A percentile compares a stretch with the other conserved stretches of the same genome.
Conservation (phyloP, 2,329 filamentous ascomycete genomes). For the Aspergillus uvarum region DNA sequence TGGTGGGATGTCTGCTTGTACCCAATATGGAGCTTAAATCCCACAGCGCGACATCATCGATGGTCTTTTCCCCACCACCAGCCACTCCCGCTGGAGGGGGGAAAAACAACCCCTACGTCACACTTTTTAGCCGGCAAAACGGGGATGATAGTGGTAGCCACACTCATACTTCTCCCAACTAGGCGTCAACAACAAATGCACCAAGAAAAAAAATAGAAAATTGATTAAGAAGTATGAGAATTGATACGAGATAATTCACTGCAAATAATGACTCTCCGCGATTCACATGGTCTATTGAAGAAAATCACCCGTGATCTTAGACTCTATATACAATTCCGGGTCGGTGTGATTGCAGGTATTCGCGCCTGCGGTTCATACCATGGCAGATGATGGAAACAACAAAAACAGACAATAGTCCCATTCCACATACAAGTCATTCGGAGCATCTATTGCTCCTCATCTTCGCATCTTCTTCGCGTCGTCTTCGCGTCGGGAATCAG, state of each 20-base stretch:
- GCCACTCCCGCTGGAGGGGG: not conserved
- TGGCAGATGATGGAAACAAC: constrained; percentile 12
- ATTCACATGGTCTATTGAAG: constrained; percentile 21
- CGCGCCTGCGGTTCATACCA: constrained; percentile 16
- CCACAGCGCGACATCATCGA: constrained; percentile 6
- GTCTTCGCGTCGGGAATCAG: constrained; percentile 7
- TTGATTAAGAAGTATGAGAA: not conserved
- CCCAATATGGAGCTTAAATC: not conserved
- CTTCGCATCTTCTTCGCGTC: constrained; percentile 17
- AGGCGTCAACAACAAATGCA: not conserved
- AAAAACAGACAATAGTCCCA: constrained; percentile 14
- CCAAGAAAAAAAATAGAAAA: not conserved
- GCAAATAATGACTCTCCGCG: not conserved
- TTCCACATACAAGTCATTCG: constrained; percentile 19
- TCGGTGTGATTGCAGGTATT: constrained; percentile 15
- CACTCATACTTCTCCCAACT: not conserved
- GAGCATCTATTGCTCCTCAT: constrained; percentile 17
- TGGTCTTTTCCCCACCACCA: constrained; percentile 3
- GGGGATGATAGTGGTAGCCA: too few species aligned
- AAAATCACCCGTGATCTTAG: constrained; percentile 16
- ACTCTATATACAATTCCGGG: constrained; percentile 28
- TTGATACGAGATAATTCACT: not conserved
- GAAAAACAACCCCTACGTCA: constrained; percentile 2
- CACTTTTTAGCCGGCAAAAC: not conserved
- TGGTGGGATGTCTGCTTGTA: not conserved